These are phyloP conservation scores for Geranium rotundifolium DNA, from an alignment of 345 rosid genomes.

Conservation along the genomic window DNA sequence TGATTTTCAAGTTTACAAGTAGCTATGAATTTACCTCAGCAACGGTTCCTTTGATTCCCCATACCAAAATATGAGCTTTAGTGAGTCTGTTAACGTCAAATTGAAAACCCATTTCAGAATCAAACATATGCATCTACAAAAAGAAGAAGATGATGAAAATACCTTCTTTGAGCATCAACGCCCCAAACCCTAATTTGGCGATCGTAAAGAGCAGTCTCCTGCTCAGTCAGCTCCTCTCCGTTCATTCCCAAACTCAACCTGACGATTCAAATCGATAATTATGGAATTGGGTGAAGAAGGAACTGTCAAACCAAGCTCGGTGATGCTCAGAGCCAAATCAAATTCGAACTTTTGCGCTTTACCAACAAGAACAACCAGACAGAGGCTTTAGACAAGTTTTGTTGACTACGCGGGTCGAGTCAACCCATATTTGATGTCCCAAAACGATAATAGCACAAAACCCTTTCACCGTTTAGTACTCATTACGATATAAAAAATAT, in stretches of 20 bases:
- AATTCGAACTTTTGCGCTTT: too few species aligned
- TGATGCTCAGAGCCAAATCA: background rate
- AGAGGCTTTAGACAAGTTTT: too few species aligned
- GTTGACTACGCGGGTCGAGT: too few species aligned
- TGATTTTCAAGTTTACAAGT: background rate
- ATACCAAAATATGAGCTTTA: slow-evolving; percentile 68
- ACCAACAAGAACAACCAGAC: too few species aligned
- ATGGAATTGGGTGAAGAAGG: background rate
- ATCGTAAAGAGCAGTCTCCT: slow-evolving; percentile 89
- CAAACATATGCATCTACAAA: background rate
- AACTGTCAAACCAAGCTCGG: background rate
- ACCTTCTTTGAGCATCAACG: slow-evolving; percentile 92
- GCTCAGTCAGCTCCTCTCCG: slow-evolving; percentile 90
- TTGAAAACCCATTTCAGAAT: background rate
- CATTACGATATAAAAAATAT: too few species aligned
- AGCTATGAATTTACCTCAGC: slow-evolving; percentile 48
- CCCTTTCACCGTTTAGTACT: too few species aligned
- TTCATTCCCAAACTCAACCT: slow-evolving; percentile 34
- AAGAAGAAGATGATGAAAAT: background rate
- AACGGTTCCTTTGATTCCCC: slow-evolving; percentile 73
- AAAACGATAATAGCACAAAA: too few species aligned
- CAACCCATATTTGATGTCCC: too few species aligned
- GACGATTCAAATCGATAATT: background rate
- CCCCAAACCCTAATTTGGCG: slow-evolving; percentile 99
- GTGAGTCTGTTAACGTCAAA: slow-evolving; percentile 37